Conservation (phyloP, 495 filamentous ascomycete genomes). For the Xylaria longipes region DNA sequence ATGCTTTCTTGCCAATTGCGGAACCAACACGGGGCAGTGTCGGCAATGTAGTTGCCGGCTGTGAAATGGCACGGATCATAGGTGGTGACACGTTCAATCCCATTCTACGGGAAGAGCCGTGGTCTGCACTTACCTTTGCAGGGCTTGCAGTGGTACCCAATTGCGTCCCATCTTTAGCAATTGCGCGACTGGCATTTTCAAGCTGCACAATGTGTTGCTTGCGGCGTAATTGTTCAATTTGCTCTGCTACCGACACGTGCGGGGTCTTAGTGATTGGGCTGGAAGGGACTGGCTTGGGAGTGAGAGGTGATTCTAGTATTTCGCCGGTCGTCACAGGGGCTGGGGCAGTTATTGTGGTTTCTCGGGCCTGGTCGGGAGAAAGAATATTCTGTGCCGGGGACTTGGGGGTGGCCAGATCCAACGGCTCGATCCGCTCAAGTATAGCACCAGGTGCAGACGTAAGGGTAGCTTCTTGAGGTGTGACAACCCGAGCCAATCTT, state of each 20-base stretch:
- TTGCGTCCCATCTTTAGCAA: slow-evolving; percentile 27
- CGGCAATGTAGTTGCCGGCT: slow-evolving; percentile 55
- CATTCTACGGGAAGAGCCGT: slow-evolving; percentile 49
- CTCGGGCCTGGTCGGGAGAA: slow-evolving; percentile 25
- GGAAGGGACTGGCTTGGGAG: slow-evolving; percentile 18
- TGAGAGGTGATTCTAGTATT: slow-evolving; percentile 20
- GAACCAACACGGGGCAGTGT: slow-evolving; percentile 38
- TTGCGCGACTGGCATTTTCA: slow-evolving; percentile 39
- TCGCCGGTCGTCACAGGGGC: slow-evolving; percentile 8
- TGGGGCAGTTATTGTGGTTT: slow-evolving; percentile 7
- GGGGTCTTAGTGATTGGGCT: slow-evolving; percentile 21
- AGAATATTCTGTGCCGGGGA: slow-evolving; percentile 31
- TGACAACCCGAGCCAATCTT: slow-evolving; percentile 24
- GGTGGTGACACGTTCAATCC: slow-evolving; percentile 64
- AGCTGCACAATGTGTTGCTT: slow-evolving; percentile 47
- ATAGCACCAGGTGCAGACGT: slow-evolving; percentile 29
- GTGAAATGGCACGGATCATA: slow-evolving; percentile 72
- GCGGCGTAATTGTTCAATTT: slow-evolving; percentile 55
- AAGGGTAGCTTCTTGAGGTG: slow-evolving; percentile 34
- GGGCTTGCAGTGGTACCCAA: slow-evolving; percentile 18
- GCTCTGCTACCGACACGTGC: slow-evolving; percentile 51
- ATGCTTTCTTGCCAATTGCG: slow-evolving; percentile 34
- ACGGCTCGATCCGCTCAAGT: slow-evolving; percentile 66
- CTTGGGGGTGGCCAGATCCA: slow-evolving; percentile 71
- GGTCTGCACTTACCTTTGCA: slow-evolving; percentile 41